Evolutionary conservation across 352 stramenopile species (phyloP), one percentile per base, ranked within the genome.

Genomic region (Phytophthora rubi): DNA sequence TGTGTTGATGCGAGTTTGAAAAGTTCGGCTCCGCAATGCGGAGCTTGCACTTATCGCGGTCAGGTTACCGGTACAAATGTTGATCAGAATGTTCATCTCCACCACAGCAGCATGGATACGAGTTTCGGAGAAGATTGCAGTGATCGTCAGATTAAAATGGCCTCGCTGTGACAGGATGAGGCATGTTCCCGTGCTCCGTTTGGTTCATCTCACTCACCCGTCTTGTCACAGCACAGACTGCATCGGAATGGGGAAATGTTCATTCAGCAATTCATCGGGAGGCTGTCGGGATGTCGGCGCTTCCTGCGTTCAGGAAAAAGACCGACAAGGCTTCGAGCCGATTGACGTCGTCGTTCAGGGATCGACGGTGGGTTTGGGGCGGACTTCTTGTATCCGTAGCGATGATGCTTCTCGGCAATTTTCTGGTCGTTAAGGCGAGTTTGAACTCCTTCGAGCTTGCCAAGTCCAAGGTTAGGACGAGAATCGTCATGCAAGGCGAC

Each of bases 101-200:
- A 3, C 23, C 23, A 26, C 23, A 26, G 23, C 23, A 26, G 23
- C 23, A 26, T 26, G 23, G 1, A 26, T 26, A 26, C 23, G 23
- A 26, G 23, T 26, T 26, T 1, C 0, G 7, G 15, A 18, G 39
- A 16, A 47, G 39, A 51, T 26, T 26, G 26, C 44, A n/a, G 44
- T 51, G 44, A 23, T 51, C n/a, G 12, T 15, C n/a, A 57, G 51
- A 37, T 44, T 57, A 57, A 57, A 57, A 42, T 42, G 23, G 51
- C 26, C 26, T 57, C 13, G 23, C 15, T 57, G 51, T 42, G 51
- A 57, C 51, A 55, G 39, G 49, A 30, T 52, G 45, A 3, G 13
- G 45, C 45, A 54, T 54, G 23, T 18, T 35, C 51, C 28, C 51
- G 28, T 57, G 28, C 16, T 21, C 10, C 16, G 35, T 42, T 42